Base-by-base conservation (phyloP, 1,284 basidiomycete genomes). In the Cutaneotrichosporon mucoides region DNA sequence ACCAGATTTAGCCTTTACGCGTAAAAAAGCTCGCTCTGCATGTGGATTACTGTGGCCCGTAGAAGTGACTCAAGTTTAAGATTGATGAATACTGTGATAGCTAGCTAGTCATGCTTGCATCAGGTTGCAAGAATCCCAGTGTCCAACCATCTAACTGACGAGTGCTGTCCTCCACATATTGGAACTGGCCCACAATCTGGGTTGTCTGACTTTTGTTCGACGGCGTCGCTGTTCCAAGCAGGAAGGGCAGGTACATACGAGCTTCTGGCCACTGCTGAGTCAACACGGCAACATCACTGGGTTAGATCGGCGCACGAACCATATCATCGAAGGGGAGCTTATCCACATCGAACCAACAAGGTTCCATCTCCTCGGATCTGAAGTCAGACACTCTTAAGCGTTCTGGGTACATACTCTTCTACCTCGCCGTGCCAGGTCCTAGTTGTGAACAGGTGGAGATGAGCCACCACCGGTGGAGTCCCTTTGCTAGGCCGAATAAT, bases 291-390 rank as follows among this genome's bases (percentile, higher is more conserved):
- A 6, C 5, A 34, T 9, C 6, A 12, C 33, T 6, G n/a, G n/a
- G 34, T 2, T 12, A 4, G 44, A n/a, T 45, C 4, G n/a, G 7
- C 7, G 1, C 5, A 41, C 47, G 6, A 7, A 68, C 70, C 70
- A 72, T 72, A 37, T 47, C 48, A 1, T 66, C 47, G 2, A 64
- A 57, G 1, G 69, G 70, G 5, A 73, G 46, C 1, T 37, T 53
- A 5, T 53, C 43, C 38, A 66, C 33, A 44, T 49, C 16, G 56
- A 70, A 66, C 72, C 73, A 71, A 53, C 59, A 13, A 6, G 75
- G 66, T 2, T 37, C n/a, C 73, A 74, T 74, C 57, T 74, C 73
- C 8, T 73, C 71, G 2, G 68, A 68, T 35, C 71, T 73, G 45
- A 6, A 8, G 37, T 37, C 6, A 54, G 34, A 38, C 11, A 38